Base-by-base conservation (phyloP, 345 rosid genomes). In the Populus pruinosa region DNA sequence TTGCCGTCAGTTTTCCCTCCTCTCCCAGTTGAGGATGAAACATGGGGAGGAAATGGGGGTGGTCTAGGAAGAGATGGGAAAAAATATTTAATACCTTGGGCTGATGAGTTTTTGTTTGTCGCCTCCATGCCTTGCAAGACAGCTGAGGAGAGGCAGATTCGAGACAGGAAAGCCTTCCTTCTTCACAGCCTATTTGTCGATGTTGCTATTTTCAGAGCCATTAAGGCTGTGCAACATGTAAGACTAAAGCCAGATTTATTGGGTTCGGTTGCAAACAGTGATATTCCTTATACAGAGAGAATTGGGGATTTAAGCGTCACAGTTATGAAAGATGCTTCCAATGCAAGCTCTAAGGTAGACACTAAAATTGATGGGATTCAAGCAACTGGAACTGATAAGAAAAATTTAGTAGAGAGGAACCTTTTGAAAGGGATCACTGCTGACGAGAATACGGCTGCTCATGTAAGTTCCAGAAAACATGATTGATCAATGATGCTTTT, bases 381-480 rank as follows among this genome's bases (percentile, higher is more conserved):
- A 63, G 91, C 91, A 72, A 85, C 88, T 74, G 91, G 94, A 73
- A 73, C 87, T 75, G 91, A 84, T 82, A 84, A 84, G 80, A 86
- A 78, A 79, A 86, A 89, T 81, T 80, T 93, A 77, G 79, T 90
- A 64, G 90, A 89, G 84, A 86, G 97, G 70, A 96, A 96, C 86
- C 85, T 93, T 74, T 89, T 96, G 80, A 96, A 96, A 87, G 99
- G 99, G 83, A 90, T 96, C 67, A 91, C 99, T 67, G 99, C 98
- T 67, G 97, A 96, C 78, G 99, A 96, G 80, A 93, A 93, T 73
- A 93, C 98, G 33, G 98, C 97, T 82, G 95, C 98, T 63, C 97
- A 90, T 80, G 99, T 96, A 82, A 89, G 95, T 77, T 80, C 62
- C 77, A 38, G 56, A 80, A 80, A 67, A 56, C 79, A 38, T 78